These are phyloP conservation scores for Entomortierella chlamydospora DNA, from an alignment of 192 early-diverging fungal genomes.

Conservation along the genomic window DNA sequence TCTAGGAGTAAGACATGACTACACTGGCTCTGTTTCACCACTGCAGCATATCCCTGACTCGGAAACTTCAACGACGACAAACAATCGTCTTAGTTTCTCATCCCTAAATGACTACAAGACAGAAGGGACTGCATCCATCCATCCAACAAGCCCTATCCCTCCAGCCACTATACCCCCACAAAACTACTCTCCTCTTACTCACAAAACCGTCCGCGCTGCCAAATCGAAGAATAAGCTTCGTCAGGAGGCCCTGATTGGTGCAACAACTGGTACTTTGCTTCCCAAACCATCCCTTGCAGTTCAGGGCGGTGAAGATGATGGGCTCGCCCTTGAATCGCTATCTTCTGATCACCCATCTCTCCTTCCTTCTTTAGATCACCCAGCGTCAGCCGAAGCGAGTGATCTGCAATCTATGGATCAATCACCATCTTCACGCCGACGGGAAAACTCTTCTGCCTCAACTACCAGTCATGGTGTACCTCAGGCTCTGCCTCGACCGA, in stretches of 20 bases:
- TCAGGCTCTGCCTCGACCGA: conserved; percentile 29
- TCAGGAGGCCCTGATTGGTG: conserved; percentile 36
- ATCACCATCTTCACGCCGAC: conserved; percentile 8
- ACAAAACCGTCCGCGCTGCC: conserved; percentile 31
- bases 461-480: background rate
- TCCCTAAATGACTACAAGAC: conserved; percentile 29
- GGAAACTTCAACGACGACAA: background rate
- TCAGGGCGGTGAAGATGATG: background rate
- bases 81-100: conserved; percentile 28
- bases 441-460: conserved; percentile 28
- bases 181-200: conserved; percentile 28
- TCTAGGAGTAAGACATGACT: conserved; percentile 5
- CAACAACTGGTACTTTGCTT: conserved; percentile 27
- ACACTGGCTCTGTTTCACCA: background rate
- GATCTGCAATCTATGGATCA: background rate
- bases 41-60: background rate
- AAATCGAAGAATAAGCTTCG: conserved; percentile 47
- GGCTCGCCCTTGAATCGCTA: background rate
- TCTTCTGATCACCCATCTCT: background rate
- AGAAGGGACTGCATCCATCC: too few species aligned
- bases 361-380: background rate
- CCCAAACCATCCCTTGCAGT: conserved; percentile 12
- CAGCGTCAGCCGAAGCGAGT: background rate
- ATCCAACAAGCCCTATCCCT: background rate
- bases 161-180: conserved; percentile 9